These are phyloP conservation scores for Phaeoacremonium minimum DNA, from an alignment of 2,329 filamentous ascomycete species.

Conservation along the genomic window DNA sequence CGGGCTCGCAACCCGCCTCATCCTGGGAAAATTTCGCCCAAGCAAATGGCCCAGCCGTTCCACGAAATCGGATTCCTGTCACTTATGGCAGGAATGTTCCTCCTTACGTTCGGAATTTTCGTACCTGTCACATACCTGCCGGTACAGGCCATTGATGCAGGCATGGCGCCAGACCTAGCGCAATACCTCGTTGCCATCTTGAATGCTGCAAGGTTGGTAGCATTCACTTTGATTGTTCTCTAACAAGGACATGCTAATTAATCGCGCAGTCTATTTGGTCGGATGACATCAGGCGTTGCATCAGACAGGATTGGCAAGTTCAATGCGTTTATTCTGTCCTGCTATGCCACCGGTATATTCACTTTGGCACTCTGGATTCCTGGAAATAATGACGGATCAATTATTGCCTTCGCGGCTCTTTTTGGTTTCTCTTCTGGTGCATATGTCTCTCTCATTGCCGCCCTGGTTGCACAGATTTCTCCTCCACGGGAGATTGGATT, in stretches of 20 bases:
- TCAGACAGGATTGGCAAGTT: slow-evolving; percentile 13
- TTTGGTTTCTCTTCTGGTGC: slow-evolving; percentile 21
- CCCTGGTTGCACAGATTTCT: slow-evolving; percentile 38
- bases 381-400: slow-evolving; percentile 9
- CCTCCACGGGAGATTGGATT: slow-evolving; percentile 49
- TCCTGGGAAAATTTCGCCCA: not conserved
- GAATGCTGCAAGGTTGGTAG: slow-evolving; percentile 13
- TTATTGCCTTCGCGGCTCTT: slow-evolving; percentile 17
- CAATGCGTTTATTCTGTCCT: slow-evolving; percentile 31
- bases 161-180: slow-evolving; percentile 12
- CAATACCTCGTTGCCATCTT: slow-evolving; percentile 18
- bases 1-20: slow-evolving; percentile 8
- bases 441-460: slow-evolving; percentile 17
- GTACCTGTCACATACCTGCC: slow-evolving; percentile 18
- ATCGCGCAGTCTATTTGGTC: slow-evolving; percentile 9
- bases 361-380: slow-evolving; percentile 24
- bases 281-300: slow-evolving; percentile 8
- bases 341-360: slow-evolving; percentile 25
- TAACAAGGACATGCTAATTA: not conserved
- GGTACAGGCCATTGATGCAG: slow-evolving; percentile 13
- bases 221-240: no score
- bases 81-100: slow-evolving; percentile 13
- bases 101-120: slow-evolving; percentile 19
- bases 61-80: slow-evolving; percentile 11
- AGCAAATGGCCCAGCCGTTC: slow-evolving; percentile 12